phyloP scores from a whole-genome alignment of 352 stramenopile species.

The Pythium angustatum region DNA sequence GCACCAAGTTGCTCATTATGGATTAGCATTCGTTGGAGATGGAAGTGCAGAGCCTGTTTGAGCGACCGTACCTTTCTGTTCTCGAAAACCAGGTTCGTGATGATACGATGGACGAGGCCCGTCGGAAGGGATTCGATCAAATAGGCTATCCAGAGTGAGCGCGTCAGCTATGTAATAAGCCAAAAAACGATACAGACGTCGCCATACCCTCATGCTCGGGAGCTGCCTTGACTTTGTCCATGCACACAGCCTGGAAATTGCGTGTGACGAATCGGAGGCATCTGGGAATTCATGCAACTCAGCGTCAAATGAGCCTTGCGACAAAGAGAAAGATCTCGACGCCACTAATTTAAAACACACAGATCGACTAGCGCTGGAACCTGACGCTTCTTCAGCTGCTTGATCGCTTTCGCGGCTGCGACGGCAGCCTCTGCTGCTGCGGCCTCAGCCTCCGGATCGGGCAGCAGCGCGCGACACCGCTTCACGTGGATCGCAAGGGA shows the following conservation, averaged over 20 bases:
- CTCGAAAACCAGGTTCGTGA: slow-evolving; percentile 60
- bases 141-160: neutral
- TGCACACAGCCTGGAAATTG: slow-evolving; percentile 69
- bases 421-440: slow-evolving; percentile 13
- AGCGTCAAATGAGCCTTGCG: neutral
- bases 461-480: slow-evolving; percentile 52
- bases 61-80: slow-evolving; percentile 60
- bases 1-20: neutral
- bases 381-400: slow-evolving; percentile 37
- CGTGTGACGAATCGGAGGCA: slow-evolving; percentile 63
- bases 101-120: slow-evolving; percentile 66
- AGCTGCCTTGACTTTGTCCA: slow-evolving; percentile 58
- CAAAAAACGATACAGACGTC: neutral
- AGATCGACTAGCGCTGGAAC: slow-evolving; percentile 57
- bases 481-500: slow-evolving; percentile 66
- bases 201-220: slow-evolving; percentile 61
- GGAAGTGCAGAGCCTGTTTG: too few species aligned
- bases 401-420: slow-evolving; percentile 19
- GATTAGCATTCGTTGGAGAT: neutral
- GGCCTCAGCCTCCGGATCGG: slow-evolving; percentile 33
- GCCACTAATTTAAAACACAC: slow-evolving; percentile 38
- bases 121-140: slow-evolving; percentile 67
- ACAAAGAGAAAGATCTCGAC: neutral
- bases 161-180: neutral
- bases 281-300: slow-evolving; percentile 31